These are phyloP conservation scores for Lactarius tabidus DNA, from an alignment of 768 basidiomycete species.

Conservation along the genomic window DNA sequence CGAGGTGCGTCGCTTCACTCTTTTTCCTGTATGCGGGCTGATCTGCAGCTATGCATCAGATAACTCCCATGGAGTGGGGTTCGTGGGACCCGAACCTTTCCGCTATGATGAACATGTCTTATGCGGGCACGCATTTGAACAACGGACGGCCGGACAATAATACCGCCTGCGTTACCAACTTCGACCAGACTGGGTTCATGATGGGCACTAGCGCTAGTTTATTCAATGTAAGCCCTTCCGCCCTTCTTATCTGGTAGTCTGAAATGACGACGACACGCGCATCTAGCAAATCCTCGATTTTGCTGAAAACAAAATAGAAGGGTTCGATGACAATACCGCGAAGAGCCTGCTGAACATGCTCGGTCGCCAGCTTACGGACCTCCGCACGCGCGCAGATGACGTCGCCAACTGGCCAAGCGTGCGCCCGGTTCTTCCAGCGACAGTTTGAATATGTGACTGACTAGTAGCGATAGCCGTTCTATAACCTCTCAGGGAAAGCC, in stretches of 20 bases:
- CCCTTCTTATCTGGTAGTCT: background rate
- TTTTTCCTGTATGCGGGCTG: conserved; percentile 10
- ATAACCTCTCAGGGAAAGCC: conserved; percentile 40
- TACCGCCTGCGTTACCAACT: conserved; percentile 64
- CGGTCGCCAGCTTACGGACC: conserved; percentile 42
- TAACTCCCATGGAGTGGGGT: conserved; percentile 63
- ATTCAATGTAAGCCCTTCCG: conserved; percentile 47
- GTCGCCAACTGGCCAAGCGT: conserved; percentile 68
- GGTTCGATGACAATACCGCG: conserved; percentile 37
- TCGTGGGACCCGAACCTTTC: conserved; percentile 70
- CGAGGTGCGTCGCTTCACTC: conserved; percentile 41
- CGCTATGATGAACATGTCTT: conserved; percentile 62
- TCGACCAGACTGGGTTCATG: conserved; percentile 70
- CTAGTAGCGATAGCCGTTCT: conserved; percentile 39
- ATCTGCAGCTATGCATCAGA: conserved; percentile 33
- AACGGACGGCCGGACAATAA: conserved; percentile 53
- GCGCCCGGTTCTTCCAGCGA: conserved; percentile 24
- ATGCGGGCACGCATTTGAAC: conserved; percentile 59
- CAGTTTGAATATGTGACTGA: background rate
- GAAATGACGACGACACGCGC: background rate
- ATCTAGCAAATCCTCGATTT: conserved; percentile 50
- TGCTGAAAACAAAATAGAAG: conserved; percentile 39
- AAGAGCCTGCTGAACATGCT: conserved; percentile 47
- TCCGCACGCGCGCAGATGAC: conserved; percentile 51
- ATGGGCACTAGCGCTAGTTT: conserved; percentile 72